phyloP scores from a whole-genome alignment of 1,284 basidiomycete species.

The Rhodotorula mucilaginosa region DNA sequence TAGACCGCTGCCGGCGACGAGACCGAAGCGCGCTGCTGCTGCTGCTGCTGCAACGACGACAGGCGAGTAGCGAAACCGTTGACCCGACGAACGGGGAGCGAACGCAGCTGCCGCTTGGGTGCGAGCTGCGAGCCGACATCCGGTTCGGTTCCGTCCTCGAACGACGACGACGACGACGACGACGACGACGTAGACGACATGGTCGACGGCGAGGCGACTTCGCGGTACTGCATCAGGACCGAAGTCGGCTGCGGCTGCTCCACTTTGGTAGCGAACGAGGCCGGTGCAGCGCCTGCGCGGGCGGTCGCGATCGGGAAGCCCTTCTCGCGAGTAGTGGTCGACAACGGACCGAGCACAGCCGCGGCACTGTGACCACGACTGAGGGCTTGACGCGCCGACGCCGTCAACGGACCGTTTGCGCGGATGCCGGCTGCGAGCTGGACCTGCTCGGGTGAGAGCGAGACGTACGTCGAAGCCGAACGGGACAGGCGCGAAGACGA shows the following conservation, averaged over 20 bases:
- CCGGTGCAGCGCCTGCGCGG: not conserved
- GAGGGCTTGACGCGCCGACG: not conserved
- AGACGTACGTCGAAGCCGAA: not conserved
- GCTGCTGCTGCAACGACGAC: not conserved
- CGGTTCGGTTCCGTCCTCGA: not conserved
- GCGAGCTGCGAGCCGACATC: not conserved
- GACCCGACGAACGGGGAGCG: conserved; percentile 7
- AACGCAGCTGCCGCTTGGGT: conserved; percentile 10
- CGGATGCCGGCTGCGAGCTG: not conserved
- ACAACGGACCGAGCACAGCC: not conserved
- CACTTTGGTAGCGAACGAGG: too few species aligned
- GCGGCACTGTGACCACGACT: not conserved
- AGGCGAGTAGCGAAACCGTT: not conserved
- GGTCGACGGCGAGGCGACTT: not conserved
- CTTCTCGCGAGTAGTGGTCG: not conserved
- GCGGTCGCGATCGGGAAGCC: conserved; percentile 22
- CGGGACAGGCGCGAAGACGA: not conserved
- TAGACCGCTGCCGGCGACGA: not conserved
- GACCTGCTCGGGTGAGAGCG: not conserved
- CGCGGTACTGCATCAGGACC: conserved; percentile 7
- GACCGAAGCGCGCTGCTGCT: not conserved
- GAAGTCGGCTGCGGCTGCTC: not conserved
- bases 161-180: not conserved
- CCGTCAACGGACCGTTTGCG: not conserved
- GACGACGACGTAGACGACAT: not conserved